Evolutionary conservation across 306 rosid genomes (phyloP), one percentile per base, ranked within the genome.

Genomic region (Cajanus cajan): DNA sequence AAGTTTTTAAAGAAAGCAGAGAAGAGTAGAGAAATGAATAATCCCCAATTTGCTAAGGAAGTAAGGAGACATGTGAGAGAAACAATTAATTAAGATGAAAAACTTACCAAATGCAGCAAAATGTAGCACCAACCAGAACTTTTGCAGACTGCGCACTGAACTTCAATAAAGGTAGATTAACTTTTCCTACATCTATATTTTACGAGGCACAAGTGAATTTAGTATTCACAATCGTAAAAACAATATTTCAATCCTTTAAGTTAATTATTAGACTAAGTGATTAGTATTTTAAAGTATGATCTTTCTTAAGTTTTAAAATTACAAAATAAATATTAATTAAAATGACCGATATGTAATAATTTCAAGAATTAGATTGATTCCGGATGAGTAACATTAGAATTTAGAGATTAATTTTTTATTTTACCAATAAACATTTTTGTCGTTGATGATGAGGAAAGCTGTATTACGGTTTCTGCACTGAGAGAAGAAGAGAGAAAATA

Each of bases 111-210:
- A 67, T 36, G 52, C 78, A 76, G 77, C 45, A 36, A 76, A 62
- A 80, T 15, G 52, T 13, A 52, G 45, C 73, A 74, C 54, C 40
- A 79, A 62, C 79, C 84, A 80, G n/a, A 59, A 71, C 52, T 28
- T 64, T 44, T 65, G 59, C 72, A 78, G 58, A 74, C 65, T 44
- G 54, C 22, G 55, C 11, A 63, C 59, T 62, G 78, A 55, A 76
- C 64, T 16, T 83, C 37, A 74, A 69, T 66, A 72, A 82, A 78
- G 52, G 18, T 72, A 65, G 78, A 80, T 77, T 73, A 80, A 24
- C 68, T 57, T 80, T 89, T 70, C 76, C 77, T 21, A 19, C 62
- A 78, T 71, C 66, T 76, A 50, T 36, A 33, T 16, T 63, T 34
- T 34, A 34, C 24, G 4, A 62, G 44, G 5, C 11, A 59, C n/a